Evolutionary conservation across 257 asterid genomes (phyloP), one percentile per base, ranked within the genome.

Genomic region (Plantago elongata): DNA sequence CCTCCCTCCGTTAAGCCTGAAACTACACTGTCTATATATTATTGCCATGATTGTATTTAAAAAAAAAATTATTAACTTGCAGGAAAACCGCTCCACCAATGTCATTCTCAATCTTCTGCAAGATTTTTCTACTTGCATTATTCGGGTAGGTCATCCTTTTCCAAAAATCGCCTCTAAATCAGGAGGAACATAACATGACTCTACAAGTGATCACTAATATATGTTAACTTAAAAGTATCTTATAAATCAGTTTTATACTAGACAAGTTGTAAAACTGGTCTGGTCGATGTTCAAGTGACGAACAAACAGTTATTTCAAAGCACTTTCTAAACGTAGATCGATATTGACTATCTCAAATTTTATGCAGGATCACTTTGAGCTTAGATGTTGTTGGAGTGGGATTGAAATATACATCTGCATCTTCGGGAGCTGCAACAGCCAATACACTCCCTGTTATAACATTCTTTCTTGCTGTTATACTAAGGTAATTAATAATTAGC

Each of bases 391-490:
- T 78, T 56, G 82, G 90, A 9, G 81, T 90, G 60, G 94, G 81
- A 12, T 78, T 90, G 66, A 80, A 77, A 72, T 76, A 90, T 50
- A 90, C 98, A 17, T 75, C 98, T 47, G 98, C 98, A 51, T 72
- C 95, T 17, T 62, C 88, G 75, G 98, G 94, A 30, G 96, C 98
- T 51, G 98, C 98, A 34, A 74, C 89, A 34, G 67, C 96, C 13
- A 90, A 90, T 68, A 82, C 89, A 11, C 89, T 90, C 17, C 98
- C 98, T 4, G 95, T 84, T 16, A 79, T 88, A 15, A 90, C 96
- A 30, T 90, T 90, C 81, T 75, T 90, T 72, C 84, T 90, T 52
- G 98, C 98, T 1, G 67, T 90, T 66, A 47, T 90, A 7, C 64
- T 85, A 9, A 69, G 98, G 98, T 89, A 82, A 63, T 9, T 5